Evolutionary conservation across 805 yeast genomes (phyloP).

Genomic region (Teunomyces funiuensis): DNA sequence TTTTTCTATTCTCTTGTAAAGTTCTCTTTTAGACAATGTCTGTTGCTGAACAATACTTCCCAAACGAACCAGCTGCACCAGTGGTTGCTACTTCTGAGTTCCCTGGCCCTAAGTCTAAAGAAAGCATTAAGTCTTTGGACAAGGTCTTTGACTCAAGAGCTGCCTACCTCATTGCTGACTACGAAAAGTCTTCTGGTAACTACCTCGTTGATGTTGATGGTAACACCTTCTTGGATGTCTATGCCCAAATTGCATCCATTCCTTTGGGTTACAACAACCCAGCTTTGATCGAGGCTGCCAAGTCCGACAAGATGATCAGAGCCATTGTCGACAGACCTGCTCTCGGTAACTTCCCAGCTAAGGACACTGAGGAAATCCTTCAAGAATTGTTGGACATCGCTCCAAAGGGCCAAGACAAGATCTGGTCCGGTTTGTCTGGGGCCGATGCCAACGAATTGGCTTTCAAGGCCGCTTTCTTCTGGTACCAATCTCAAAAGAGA

Average conservation of each 20-base stretch:
- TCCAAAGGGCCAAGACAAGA: conserved; percentile 70
- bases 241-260: conserved; percentile 83
- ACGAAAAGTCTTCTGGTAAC: conserved; percentile 73
- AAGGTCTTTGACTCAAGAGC: conserved; percentile 71
- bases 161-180: conserved; percentile 74
- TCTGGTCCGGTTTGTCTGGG: conserved; percentile 82
- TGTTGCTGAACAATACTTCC: conserved; percentile 60
- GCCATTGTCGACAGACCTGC: conserved; percentile 85
- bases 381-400: conserved; percentile 58
- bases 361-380: conserved; percentile 60
- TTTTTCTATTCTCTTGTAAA: not conserved
- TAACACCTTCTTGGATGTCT: conserved; percentile 68
- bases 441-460: conserved; percentile 90
- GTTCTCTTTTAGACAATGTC: conserved; percentile 29
- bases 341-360: conserved; percentile 54
- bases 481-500: conserved; percentile 68
- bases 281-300: conserved; percentile 64
- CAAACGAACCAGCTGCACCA: conserved; percentile 78
- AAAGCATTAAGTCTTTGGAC: conserved; percentile 52
- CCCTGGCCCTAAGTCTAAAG: conserved; percentile 76
- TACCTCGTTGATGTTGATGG: conserved; percentile 82
- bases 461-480: conserved; percentile 84
- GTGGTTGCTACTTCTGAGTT: conserved; percentile 52
- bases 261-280: conserved; percentile 88
- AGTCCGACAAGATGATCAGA: conserved; percentile 65